A percentile compares a stretch with the other conserved stretches of the same genome.
phyloP scores from a whole-genome alignment of 495 filamentous ascomycete species.

The Annulohypoxylon bovei region DNA sequence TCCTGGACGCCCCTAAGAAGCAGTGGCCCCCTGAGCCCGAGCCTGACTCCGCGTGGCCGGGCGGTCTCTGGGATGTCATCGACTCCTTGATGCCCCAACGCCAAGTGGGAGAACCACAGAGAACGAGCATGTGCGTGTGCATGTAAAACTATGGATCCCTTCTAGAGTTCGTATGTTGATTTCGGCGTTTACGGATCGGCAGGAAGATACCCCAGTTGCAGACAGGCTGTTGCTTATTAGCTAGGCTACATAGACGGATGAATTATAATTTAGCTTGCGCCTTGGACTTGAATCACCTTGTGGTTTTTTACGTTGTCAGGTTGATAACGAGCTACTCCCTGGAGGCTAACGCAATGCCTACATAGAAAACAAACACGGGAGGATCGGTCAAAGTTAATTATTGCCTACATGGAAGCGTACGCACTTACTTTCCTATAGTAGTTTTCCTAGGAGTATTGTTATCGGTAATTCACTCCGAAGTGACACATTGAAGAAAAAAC shows the following conservation, averaged over 20 bases:
- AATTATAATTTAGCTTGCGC: background rate
- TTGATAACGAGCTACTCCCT: too few species aligned
- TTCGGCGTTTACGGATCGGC: slow-evolving; percentile 28
- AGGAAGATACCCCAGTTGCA: slow-evolving; percentile 28
- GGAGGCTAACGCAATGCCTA: too few species aligned
- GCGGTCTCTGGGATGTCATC: slow-evolving; percentile 44
- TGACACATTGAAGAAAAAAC: background rate
- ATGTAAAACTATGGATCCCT: background rate
- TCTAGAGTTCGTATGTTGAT: background rate
- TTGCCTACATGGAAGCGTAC: background rate
- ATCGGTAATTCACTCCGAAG: background rate
- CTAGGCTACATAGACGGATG: background rate
- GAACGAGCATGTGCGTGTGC: background rate
- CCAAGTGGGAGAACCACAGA: too few species aligned
- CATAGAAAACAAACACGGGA: too few species aligned
- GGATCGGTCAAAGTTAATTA: too few species aligned
- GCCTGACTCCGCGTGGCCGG: slow-evolving; percentile 32
- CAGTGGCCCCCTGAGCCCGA: slow-evolving; percentile 42
- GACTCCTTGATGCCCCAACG: slow-evolving; percentile 27
- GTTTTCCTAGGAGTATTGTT: background rate
- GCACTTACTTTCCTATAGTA: background rate
- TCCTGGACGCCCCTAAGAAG: slow-evolving; percentile 11
- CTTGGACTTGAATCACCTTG: background rate
- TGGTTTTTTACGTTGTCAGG: too few species aligned
- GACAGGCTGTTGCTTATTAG: background rate